Conservation (phyloP, 78 protist species). For the Emiliania huxleyi region DNA sequence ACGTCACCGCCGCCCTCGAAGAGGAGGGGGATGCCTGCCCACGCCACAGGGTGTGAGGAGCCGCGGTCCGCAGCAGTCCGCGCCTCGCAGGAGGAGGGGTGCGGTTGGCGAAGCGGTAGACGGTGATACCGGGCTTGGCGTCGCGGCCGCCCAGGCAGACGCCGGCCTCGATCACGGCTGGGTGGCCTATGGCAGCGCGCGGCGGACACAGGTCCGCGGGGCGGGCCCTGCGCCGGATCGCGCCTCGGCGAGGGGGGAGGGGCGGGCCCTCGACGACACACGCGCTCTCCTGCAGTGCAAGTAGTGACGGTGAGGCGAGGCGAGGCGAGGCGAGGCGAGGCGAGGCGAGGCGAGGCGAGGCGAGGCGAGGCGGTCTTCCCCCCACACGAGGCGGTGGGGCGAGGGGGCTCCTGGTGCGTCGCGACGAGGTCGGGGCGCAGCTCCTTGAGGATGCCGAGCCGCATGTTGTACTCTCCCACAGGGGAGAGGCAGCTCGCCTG, state of each 20-base stretch:
- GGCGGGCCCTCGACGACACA: conserved; percentile 41
- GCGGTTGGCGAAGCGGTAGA: conserved; percentile 62
- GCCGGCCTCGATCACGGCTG: conserved; percentile 62
- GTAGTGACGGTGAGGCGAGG: background rate
- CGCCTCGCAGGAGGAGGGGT: too few relatives aligned
- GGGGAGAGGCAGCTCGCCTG: conserved; percentile 45
- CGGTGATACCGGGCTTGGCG: conserved; percentile 52
- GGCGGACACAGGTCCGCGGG: too few relatives aligned
- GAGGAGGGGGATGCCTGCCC: conserved; percentile 68
- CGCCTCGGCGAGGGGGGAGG: too few relatives aligned
- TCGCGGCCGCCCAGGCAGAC: conserved; percentile 56
- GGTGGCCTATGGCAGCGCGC: too few relatives aligned
- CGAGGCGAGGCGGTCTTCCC: too few relatives aligned
- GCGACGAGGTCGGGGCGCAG: conserved; percentile 64
- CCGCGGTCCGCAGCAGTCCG: too few relatives aligned
- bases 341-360: too few relatives aligned
- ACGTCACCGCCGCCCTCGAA: conserved; percentile 66
- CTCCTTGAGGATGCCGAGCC: conserved; percentile 70
- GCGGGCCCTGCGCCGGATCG: too few relatives aligned
- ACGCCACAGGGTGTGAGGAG: background rate
- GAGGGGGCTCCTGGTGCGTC: conserved; percentile 23
- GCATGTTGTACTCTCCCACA: conserved; percentile 66
- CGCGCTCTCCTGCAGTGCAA: background rate
- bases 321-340: too few relatives aligned
- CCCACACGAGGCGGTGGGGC: background rate